These are phyloP conservation scores for Rubia yunnanensis DNA, from an alignment of 257 asterid species.

Conservation along the genomic window DNA sequence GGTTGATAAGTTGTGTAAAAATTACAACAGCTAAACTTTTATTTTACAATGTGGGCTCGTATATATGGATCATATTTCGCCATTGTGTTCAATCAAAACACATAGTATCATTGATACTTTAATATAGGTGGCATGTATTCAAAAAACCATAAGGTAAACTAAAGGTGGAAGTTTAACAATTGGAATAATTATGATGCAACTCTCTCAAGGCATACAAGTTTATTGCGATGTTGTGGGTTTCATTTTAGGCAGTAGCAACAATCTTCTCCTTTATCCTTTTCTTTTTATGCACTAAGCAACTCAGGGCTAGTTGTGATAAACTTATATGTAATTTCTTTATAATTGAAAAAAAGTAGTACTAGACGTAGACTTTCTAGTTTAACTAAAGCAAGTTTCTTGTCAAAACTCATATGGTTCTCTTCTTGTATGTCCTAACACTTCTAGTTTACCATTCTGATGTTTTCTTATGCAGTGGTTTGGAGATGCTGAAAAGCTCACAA, in stretches of 20 bases:
- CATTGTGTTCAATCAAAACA: background rate
- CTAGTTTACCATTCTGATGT: background rate
- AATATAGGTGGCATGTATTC: background rate
- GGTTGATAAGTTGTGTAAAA: background rate
- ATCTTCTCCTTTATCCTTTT: background rate
- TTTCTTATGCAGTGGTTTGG: conserved; percentile 95
- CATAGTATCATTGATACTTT: too few species aligned
- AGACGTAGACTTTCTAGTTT: background rate
- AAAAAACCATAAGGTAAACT: background rate
- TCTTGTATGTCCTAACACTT: background rate
- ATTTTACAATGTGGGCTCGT: background rate
- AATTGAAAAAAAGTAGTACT: background rate
- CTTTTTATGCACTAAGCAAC: background rate
- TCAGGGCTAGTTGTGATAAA: background rate
- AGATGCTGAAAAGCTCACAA: conserved; percentile 94
- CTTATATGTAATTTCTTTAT: background rate
- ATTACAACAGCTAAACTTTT: background rate
- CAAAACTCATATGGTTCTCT: background rate
- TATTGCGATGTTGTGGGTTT: background rate
- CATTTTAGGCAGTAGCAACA: background rate
- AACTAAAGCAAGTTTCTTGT: background rate
- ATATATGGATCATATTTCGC: too few species aligned
- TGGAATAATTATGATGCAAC: background rate
- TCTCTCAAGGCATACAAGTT: background rate
- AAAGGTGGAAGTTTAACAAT: background rate